Base-by-base conservation (phyloP, 2,329 filamentous ascomycete genomes). In the Geosmithia flava region DNA sequence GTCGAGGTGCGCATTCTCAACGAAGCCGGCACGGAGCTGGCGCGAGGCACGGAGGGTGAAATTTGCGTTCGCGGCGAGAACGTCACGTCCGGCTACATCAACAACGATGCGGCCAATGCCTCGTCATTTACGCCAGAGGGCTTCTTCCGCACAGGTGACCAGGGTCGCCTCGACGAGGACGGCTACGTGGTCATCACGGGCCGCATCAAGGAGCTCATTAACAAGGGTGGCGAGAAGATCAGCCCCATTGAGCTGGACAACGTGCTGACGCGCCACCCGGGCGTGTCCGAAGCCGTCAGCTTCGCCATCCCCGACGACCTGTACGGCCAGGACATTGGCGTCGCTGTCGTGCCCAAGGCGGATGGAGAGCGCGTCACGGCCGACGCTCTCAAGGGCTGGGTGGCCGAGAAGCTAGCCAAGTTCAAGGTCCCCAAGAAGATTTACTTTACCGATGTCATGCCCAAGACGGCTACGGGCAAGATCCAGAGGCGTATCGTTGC, bases 191-290 rank as follows among this genome's bases (percentile, higher is more conserved):
- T 86, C 59, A 91, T 95, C 65, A 94, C 88, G 0, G 88, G 88
- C n/a, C 76, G 88, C 47, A 94, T 94, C 68, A 95, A 95, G 73
- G 88, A 95, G 67, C 72, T 95, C 47, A 94, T 95, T 71, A 89
- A 89, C 68, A 90, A 91, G 67, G 87, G 85, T 48, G 87, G 87
- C 51, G 87, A 94, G 69, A 93, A 93, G 70, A 93, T 94, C 61
- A 86, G 81, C 54, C 87, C 88, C 1, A 90, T 93, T 48, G 87
- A 94, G 67, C 72, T 94, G 33, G 87, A 94, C 70, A 94, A 94
- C 55, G 79, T 85, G 13, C 70, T 94, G 27, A 74, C 83, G n/a
- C 75, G 83, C 49, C 79, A 91, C 60, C 78, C 83, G 10, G 76
- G 80, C 37, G 76, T 93, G 2, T 74, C 76, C 2, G 87, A 94